phyloP scores from a whole-genome alignment of 768 basidiomycete genomes.

The Leccinum obscurum region DNA sequence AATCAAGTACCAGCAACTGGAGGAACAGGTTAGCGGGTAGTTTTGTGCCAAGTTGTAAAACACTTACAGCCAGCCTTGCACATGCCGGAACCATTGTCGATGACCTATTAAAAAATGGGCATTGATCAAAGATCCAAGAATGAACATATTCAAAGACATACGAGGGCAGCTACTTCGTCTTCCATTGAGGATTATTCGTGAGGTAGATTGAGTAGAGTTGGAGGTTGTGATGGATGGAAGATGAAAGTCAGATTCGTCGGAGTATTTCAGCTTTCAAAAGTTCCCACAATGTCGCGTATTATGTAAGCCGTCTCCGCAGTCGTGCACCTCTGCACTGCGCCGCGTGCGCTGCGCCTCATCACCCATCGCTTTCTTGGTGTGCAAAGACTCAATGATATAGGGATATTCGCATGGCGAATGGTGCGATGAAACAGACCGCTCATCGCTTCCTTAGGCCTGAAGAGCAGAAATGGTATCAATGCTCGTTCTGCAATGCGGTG shows the following conservation, averaged over 20 bases:
- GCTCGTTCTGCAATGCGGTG: too few species aligned
- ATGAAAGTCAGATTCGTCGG: conserved; percentile 25
- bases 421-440: too few species aligned
- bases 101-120: conserved; percentile 51
- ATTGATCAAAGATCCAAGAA: conserved; percentile 6
- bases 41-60: conserved; percentile 10
- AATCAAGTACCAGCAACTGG: conserved; percentile 61
- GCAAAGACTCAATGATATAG: too few species aligned
- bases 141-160: conserved; percentile 20
- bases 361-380: too few species aligned
- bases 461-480: background rate
- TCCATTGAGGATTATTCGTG: conserved; percentile 46
- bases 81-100: conserved; percentile 97
- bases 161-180: conserved; percentile 63
- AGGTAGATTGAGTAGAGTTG: conserved; percentile 21
- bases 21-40: conserved; percentile 22
- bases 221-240: conserved; percentile 18
- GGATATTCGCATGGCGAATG: too few species aligned
- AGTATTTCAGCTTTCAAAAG: conserved; percentile 28
- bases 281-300: conserved; percentile 9
- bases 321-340: background rate
- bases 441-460: too few species aligned
- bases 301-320: background rate
- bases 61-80: conserved; percentile 98
- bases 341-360: too few species aligned